Conservation (phyloP, 2,329 filamentous ascomycete genomes). For the Diaporthe caulivora region DNA sequence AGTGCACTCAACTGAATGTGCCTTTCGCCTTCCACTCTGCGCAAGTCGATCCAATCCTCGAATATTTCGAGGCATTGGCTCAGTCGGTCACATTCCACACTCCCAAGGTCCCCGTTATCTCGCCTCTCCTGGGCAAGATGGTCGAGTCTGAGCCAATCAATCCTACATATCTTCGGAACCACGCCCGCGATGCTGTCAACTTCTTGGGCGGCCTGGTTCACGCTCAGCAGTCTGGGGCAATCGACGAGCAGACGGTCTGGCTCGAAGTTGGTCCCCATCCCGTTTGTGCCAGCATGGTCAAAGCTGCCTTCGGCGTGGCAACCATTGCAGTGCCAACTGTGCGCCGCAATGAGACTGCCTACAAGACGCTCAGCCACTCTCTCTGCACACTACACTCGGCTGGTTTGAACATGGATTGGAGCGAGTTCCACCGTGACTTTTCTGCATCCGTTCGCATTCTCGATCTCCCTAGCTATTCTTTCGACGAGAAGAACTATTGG, state of each 20-base stretch:
- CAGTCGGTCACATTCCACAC: conserved; percentile 52
- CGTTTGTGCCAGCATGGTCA: conserved; percentile 76
- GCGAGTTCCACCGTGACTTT: conserved; percentile 73
- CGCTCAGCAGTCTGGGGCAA: conserved; percentile 68
- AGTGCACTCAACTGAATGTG: conserved; percentile 60
- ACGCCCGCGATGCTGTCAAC: conserved; percentile 77
- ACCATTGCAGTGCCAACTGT: conserved; percentile 71
- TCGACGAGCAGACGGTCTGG: conserved; percentile 77
- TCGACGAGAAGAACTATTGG: conserved; percentile 81
- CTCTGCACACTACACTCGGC: conserved; percentile 71
- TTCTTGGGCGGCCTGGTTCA: conserved; percentile 73
- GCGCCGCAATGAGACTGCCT: conserved; percentile 71
- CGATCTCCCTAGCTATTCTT: conserved; percentile 76
- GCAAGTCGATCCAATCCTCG: conserved; percentile 67
- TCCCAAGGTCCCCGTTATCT: conserved; percentile 73
- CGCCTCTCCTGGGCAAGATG: conserved; percentile 73
- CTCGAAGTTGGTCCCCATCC: conserved; percentile 82
- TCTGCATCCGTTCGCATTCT: conserved; percentile 60
- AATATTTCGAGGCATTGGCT: conserved; percentile 66
- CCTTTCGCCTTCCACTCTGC: conserved; percentile 67
- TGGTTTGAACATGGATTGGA: conserved; percentile 76
- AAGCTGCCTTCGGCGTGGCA: conserved; percentile 68
- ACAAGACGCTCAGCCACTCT: conserved; percentile 71
- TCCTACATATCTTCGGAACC: conserved; percentile 72
- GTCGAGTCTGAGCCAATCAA: conserved; percentile 70